Percentiles rank a stretch among this genome's conserved stretches.
Conservation (phyloP, 306 rosid species). For the Canavalia ensiformis region DNA sequence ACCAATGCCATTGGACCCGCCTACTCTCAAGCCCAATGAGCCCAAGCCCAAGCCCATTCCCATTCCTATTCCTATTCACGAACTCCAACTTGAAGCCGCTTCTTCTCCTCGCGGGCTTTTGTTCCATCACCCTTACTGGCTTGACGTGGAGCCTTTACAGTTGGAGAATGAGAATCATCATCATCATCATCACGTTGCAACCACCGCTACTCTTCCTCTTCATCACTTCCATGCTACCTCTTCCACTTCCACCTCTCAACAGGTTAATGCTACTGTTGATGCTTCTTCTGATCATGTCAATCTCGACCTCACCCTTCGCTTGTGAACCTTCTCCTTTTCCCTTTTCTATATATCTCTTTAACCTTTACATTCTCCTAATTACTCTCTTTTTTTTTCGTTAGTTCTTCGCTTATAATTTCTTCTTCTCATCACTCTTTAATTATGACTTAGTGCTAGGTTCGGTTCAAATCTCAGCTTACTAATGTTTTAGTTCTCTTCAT, state of each 20-base stretch:
- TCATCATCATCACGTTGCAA: not conserved
- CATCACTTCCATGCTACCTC: not conserved
- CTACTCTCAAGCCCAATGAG: not conserved
- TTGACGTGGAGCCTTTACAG: constrained; percentile 42
- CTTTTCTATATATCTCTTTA: too few species aligned
- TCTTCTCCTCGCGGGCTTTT: constrained; percentile 12
- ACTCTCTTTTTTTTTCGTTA: not conserved
- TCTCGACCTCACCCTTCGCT: constrained; percentile 70
- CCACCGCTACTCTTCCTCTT: constrained; percentile 15
- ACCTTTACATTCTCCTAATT: not conserved
- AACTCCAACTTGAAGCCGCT: not conserved
- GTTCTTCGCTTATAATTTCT: not conserved
- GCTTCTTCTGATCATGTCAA: constrained; percentile 44
- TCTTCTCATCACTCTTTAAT: not conserved
- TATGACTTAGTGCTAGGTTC: not conserved
- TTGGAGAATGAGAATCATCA: not conserved
- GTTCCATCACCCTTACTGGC: constrained; percentile 47
- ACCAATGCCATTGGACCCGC: not conserved
- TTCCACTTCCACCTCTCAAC: constrained; percentile 42
- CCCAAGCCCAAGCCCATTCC: constrained; percentile 7
- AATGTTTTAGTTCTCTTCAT: constrained; percentile 10
- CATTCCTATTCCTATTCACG: not conserved
- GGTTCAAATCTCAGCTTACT: constrained; percentile 21
- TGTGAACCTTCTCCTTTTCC: constrained; percentile 37
- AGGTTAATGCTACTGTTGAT: constrained; percentile 23